Evolutionary conservation across 2,329 filamentous ascomycete genomes (phyloP).

Genomic region (Penicillium sp.): DNA sequence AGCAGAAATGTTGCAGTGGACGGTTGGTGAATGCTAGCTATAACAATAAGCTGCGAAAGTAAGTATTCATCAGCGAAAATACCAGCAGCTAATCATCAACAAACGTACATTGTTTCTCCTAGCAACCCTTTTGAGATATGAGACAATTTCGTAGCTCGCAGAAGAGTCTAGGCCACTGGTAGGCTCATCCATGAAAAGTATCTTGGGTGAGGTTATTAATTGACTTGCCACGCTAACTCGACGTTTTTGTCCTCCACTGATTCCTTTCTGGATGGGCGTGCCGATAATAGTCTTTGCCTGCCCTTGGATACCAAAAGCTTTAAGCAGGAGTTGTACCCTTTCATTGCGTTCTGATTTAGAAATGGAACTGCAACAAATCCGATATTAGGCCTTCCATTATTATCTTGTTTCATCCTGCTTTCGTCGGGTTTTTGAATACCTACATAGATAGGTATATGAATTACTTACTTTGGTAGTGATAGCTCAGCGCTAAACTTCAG

Average conservation of each 20-base stretch:
- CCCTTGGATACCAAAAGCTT: conserved; percentile 66
- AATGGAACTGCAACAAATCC: conserved; percentile 36
- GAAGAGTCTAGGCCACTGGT: conserved; percentile 80
- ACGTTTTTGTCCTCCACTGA: conserved; percentile 81
- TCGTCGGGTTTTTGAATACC: neutral
- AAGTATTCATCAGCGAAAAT: neutral
- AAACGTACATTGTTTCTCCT: conserved; percentile 58
- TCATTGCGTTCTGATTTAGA: conserved; percentile 56
- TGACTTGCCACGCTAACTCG: conserved; percentile 75
- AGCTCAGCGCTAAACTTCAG: conserved; percentile 73
- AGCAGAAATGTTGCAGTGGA: conserved; percentile 74
- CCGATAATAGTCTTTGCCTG: conserved; percentile 72
- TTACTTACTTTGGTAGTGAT: conserved; percentile 51
- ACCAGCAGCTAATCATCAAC: neutral
- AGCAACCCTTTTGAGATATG: conserved; percentile 64
- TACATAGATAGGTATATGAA: neutral
- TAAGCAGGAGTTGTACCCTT: conserved; percentile 63
- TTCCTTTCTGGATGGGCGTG: conserved; percentile 76
- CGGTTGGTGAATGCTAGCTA: conserved; percentile 82
- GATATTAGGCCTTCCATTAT: neutral
- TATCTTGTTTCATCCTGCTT: neutral
- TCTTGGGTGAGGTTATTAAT: conserved; percentile 73
- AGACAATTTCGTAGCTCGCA: conserved; percentile 71
- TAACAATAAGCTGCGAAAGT: conserved; percentile 63
- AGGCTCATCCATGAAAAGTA: conserved; percentile 79